Conservation (phyloP, 2,329 filamentous ascomycete genomes). For the Fusarium dimerum region DNA sequence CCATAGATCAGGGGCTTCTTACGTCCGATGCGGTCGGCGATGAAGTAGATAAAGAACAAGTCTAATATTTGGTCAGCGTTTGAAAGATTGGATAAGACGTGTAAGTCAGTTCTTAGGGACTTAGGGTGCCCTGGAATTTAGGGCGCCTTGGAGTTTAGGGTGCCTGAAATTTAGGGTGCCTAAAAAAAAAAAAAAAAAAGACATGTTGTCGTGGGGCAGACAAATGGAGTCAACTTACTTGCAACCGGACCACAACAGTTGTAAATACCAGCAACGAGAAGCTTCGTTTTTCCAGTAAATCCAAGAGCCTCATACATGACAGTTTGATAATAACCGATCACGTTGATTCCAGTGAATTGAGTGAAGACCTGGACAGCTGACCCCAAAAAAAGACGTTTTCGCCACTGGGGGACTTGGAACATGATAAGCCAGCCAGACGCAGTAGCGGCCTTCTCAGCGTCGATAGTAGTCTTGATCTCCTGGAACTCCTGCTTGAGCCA, state of each 20-base stretch:
- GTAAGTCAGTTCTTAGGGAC: too few relatives aligned
- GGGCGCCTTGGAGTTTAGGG: too few relatives aligned
- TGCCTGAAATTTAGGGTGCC: too few relatives aligned
- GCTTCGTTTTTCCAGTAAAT: constrained; percentile 51
- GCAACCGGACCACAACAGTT: constrained; percentile 58
- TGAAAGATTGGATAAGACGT: too few relatives aligned
- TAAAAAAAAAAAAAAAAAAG: background rate
- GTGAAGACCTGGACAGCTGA: constrained; percentile 61
- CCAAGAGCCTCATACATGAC: constrained; percentile 52
- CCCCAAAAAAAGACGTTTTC: constrained; percentile 58
- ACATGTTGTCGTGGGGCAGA: background rate
- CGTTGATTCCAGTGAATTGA: constrained; percentile 53
- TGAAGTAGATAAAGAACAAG: constrained; percentile 56
- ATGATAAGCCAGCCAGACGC: constrained; percentile 52
- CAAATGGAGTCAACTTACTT: constrained; percentile 26
- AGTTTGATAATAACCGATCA: constrained; percentile 59
- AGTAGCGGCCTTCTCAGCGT: constrained; percentile 30
- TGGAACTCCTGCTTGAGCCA: constrained; percentile 56
- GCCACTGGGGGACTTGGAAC: constrained; percentile 56
- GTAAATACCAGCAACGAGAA: constrained; percentile 61
- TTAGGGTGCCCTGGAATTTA: too few relatives aligned
- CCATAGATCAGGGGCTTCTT: constrained; percentile 67
- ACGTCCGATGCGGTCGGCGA: constrained; percentile 62
- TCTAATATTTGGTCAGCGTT: constrained; percentile 31
- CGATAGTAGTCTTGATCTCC: constrained; percentile 58